These are phyloP conservation scores for Rhododendron griersonianum DNA, from an alignment of 148 eudicot genomes.

Conservation along the genomic window DNA sequence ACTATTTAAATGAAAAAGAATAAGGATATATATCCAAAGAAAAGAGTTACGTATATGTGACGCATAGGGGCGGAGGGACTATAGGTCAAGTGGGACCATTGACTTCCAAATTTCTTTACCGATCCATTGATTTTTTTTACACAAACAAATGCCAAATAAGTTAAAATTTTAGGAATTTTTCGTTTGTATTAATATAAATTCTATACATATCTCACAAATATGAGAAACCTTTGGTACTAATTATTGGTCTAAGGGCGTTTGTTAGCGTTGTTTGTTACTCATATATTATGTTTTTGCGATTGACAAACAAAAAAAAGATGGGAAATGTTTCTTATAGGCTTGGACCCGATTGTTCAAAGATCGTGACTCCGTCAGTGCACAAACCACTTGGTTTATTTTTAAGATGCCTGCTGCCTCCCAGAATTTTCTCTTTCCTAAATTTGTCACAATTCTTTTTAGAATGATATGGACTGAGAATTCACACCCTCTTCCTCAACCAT, in stretches of 20 bases:
- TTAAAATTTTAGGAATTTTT: no score
- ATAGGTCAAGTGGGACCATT: neutral
- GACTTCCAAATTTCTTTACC: neutral
- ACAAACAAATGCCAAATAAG: neutral
- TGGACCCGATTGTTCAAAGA: no score
- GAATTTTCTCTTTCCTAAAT: neutral
- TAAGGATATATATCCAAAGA: neutral
- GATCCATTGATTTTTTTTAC: neutral
- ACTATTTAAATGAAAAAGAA: neutral
- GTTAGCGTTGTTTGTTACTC: no score
- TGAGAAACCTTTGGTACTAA: neutral
- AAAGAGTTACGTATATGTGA: neutral
- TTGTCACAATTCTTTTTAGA: slow-evolving; percentile 9
- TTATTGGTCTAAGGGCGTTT: neutral
- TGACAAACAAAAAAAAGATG: no score
- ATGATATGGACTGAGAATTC: slow-evolving; percentile 22
- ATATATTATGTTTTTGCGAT: no score
- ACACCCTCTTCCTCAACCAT: slow-evolving; percentile 41
- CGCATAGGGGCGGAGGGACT: neutral
- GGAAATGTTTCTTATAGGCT: neutral
- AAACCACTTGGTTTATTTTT: neutral
- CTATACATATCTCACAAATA: neutral
- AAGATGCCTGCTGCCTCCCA: neutral
- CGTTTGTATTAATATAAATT: no score
- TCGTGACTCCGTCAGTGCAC: neutral